These are phyloP conservation scores for Sporisorium exsertum DNA, from an alignment of 1,284 basidiomycete genomes.

Conservation along the genomic window DNA sequence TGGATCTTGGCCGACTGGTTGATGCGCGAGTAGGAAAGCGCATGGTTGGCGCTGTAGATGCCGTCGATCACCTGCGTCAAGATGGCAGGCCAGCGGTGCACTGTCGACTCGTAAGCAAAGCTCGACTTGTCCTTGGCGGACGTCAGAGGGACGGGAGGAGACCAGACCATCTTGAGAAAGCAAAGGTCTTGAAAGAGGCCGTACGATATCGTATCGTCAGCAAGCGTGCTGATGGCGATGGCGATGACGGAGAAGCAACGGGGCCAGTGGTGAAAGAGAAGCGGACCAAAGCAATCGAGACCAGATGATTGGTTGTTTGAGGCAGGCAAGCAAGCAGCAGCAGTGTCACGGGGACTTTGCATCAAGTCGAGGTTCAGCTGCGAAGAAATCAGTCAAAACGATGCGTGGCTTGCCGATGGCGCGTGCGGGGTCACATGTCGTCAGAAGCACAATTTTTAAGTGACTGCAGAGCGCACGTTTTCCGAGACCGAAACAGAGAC, in stretches of 20 bases:
- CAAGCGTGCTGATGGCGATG: neutral
- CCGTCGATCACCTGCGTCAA: conserved; percentile 82
- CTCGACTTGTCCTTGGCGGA: conserved; percentile 57
- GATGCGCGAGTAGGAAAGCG: conserved; percentile 62
- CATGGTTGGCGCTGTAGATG: conserved; percentile 73
- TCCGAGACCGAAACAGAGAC: neutral
- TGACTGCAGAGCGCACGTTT: neutral
- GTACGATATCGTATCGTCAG: neutral
- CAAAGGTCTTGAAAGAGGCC: neutral
- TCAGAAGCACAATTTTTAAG: neutral
- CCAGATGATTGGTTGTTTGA: conserved; percentile 19
- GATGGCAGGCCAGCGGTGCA: conserved; percentile 88
- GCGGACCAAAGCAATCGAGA: conserved; percentile 8
- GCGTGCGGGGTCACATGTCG: conserved; percentile 41
- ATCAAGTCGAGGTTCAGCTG: neutral
- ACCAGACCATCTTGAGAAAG: conserved; percentile 40
- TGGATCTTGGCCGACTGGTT: conserved; percentile 73
- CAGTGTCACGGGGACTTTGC: conserved; percentile 3
- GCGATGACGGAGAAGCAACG: neutral
- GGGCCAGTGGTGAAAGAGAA: neutral
- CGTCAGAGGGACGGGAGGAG: conserved; percentile 39
- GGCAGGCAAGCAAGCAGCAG: neutral
- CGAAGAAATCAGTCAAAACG: conserved; percentile 4
- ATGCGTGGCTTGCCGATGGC: conserved; percentile 5
- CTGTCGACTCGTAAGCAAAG: conserved; percentile 75